Conservation (phyloP, 2,329 filamentous ascomycete species). For the Stromatinia cepivora region DNA sequence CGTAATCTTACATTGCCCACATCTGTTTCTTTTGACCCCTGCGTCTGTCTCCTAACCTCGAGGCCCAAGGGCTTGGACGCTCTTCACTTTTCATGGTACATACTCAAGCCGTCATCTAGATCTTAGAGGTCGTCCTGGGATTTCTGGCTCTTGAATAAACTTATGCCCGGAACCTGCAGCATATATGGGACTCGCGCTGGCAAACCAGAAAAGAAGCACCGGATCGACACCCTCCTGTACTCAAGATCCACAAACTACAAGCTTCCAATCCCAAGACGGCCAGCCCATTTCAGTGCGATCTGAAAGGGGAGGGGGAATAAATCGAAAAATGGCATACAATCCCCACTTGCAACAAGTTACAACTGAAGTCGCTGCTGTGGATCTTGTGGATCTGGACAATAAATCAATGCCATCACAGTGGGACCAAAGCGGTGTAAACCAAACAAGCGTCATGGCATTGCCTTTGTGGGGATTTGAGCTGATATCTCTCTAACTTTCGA, state of each 20-base stretch:
- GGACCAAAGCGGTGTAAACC: background rate
- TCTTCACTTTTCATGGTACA: background rate
- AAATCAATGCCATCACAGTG: background rate
- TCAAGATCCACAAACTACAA: background rate
- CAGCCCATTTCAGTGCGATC: background rate
- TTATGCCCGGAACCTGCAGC: background rate
- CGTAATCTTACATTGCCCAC: background rate
- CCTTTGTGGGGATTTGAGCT: background rate
- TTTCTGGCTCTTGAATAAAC: background rate
- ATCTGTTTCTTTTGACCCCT: background rate
- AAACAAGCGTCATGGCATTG: background rate
- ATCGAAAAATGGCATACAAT: background rate
- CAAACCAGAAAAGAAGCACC: slow-evolving; percentile 4
- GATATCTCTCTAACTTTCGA: background rate
- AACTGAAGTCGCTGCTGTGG: background rate
- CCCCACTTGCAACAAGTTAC: background rate
- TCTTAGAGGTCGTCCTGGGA: background rate
- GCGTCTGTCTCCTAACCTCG: background rate
- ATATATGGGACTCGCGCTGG: background rate
- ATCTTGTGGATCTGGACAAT: slow-evolving; percentile 4
- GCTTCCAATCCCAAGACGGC: background rate
- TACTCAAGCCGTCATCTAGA: background rate
- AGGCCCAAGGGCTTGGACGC: background rate
- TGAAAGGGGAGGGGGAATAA: background rate
- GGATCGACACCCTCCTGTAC: background rate